These are phyloP conservation scores for Cytospora leucostoma DNA, from an alignment of 2,329 filamentous ascomycete species.

Conservation along the genomic window DNA sequence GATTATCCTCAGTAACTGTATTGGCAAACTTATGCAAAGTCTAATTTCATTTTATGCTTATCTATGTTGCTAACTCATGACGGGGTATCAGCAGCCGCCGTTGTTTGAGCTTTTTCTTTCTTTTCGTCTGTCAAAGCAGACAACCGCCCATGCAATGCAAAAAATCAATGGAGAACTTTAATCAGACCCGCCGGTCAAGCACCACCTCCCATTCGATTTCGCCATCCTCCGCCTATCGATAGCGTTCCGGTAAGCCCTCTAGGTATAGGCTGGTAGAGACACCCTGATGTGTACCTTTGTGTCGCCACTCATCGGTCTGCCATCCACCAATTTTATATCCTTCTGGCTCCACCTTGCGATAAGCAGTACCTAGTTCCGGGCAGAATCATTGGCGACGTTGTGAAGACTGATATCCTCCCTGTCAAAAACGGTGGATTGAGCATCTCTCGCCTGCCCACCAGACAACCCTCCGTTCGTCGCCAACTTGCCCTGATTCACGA, in stretches of 20 bases:
- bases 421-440: background rate
- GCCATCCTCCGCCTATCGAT: background rate
- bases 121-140: background rate
- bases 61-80: background rate
- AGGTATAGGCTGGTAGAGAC: background rate
- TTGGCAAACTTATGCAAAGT: background rate
- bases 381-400: slow-evolving; percentile 28
- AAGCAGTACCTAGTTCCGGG: background rate
- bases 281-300: background rate
- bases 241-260: background rate
- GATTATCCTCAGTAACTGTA: background rate
- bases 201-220: background rate
- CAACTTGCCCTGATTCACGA: slow-evolving; percentile 11
- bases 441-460: slow-evolving; percentile 15
- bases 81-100: background rate
- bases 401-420: slow-evolving; percentile 28
- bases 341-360: background rate
- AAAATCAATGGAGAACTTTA: background rate
- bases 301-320: background rate
- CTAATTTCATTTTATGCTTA: background rate
- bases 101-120: background rate
- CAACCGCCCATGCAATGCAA: background rate
- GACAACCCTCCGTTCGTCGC: slow-evolving; percentile 31
- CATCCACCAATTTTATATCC: background rate
- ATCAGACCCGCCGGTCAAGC: background rate